These are phyloP conservation scores for Entonaema liquescens DNA, from an alignment of 495 filamentous ascomycete genomes.

Conservation along the genomic window DNA sequence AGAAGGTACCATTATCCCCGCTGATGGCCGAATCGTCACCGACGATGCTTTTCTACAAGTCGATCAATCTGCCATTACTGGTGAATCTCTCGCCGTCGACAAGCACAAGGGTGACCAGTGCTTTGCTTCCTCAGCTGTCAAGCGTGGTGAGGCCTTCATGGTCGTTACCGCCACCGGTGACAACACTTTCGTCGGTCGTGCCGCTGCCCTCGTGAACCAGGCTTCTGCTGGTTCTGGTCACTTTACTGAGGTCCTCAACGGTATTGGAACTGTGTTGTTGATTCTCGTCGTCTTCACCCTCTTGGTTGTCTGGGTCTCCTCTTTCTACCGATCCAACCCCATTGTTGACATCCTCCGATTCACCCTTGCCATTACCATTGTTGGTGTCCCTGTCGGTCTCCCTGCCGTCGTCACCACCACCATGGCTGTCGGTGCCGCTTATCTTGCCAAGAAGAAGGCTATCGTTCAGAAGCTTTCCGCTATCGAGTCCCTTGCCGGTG, in stretches of 20 bases:
- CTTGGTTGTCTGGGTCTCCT: conserved; percentile 83
- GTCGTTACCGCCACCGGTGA: conserved; percentile 85
- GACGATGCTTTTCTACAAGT: conserved; percentile 84
- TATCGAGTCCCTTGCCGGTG: conserved; percentile 93
- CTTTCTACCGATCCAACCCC: conserved; percentile 83
- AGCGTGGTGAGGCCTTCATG: conserved; percentile 86
- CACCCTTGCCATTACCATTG: conserved; percentile 86
- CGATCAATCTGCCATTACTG: conserved; percentile 91
- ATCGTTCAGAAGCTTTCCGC: conserved; percentile 97
- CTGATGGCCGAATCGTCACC: conserved; percentile 85
- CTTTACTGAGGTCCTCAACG: conserved; percentile 88
- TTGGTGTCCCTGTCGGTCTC: conserved; percentile 95
- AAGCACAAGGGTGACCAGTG: conserved; percentile 81
- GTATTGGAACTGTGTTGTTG: conserved; percentile 84
- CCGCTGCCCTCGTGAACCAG: conserved; percentile 82
- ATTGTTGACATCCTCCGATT: conserved; percentile 82
- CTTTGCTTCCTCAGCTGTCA: conserved; percentile 87
- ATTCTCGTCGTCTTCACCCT: conserved; percentile 82
- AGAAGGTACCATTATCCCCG: conserved; percentile 90
- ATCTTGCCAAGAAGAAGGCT: conserved; percentile 92
- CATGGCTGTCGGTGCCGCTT: conserved; percentile 95
- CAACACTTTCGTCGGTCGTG: conserved; percentile 87
- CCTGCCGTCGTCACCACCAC: conserved; percentile 95
- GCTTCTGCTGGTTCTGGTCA: conserved; percentile 78
- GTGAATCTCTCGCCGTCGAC: conserved; percentile 90